Evolutionary conservation across 2,329 filamentous ascomycete species (phyloP).

Genomic region (Calonectria pauciramosa): DNA sequence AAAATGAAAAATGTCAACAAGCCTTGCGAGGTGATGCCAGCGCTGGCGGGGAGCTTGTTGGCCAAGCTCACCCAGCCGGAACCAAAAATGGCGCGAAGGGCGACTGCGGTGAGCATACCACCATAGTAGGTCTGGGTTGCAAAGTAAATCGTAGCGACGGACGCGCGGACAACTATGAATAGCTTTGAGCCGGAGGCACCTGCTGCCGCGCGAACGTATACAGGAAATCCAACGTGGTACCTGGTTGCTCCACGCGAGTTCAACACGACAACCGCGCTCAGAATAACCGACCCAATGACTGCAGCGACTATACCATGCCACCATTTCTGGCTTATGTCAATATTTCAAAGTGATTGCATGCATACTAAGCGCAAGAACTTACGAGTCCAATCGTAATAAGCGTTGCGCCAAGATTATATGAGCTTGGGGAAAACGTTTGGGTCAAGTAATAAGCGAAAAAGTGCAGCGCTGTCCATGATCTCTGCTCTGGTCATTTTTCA

Average conservation of each 20-base stretch:
- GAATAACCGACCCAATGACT: not conserved
- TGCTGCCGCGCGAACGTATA: not conserved
- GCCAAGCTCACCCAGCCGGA: not conserved
- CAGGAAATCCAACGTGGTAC: not conserved
- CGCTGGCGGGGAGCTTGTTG: not conserved
- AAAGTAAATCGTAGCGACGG: not conserved
- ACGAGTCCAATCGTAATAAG: conserved; percentile 3
- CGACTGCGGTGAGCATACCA: not conserved
- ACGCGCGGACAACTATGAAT: not conserved
- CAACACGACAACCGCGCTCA: not conserved
- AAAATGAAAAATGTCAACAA: conserved; percentile 5
- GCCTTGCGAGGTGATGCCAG: not conserved
- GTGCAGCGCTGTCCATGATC: not conserved
- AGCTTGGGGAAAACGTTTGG: not conserved
- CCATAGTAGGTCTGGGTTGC: conserved; percentile 6
- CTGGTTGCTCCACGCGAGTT: conserved; percentile 2
- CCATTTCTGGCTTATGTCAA: not conserved
- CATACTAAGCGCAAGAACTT: not conserved
- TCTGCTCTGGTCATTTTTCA: not conserved
- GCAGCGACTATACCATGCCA: conserved; percentile 3
- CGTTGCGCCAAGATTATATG: conserved; percentile 4
- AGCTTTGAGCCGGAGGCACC: not conserved
- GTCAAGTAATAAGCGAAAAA: conserved; percentile 5
- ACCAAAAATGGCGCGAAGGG: conserved; percentile 4
- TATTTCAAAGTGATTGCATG: not conserved